Percentiles rank a stretch among this genome's conserved stretches.
Conservation (phyloP, 2,329 filamentous ascomycete species). For the Aureobasidium sp. region DNA sequence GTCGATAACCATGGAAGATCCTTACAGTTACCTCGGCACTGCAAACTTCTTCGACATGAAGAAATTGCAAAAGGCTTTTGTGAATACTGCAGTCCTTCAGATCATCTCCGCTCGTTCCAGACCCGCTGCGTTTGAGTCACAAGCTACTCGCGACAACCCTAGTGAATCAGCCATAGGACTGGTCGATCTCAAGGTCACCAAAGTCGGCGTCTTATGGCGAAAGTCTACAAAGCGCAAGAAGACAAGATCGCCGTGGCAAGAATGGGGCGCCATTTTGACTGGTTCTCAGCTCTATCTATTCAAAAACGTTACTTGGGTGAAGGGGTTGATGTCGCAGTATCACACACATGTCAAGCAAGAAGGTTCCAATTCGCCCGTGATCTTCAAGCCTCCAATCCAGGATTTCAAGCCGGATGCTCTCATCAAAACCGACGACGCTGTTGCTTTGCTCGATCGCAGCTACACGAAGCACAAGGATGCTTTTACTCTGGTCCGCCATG, state of each 20-base stretch:
- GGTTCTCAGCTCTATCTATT: slow-evolving; percentile 98
- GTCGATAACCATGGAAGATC: slow-evolving; percentile 86
- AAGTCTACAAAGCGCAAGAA: slow-evolving; percentile 95
- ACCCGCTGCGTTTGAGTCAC: slow-evolving; percentile 90
- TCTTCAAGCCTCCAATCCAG: slow-evolving; percentile 82
- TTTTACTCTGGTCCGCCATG: slow-evolving; percentile 82
- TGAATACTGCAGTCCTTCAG: slow-evolving; percentile 83
- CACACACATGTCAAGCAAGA: slow-evolving; percentile 74
- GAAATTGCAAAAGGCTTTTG: slow-evolving; percentile 80
- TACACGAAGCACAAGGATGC: slow-evolving; percentile 97
- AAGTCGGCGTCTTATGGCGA: slow-evolving; percentile 89
- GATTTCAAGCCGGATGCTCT: slow-evolving; percentile 91
- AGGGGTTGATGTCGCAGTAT: slow-evolving; percentile 80
- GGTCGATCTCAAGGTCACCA: slow-evolving; percentile 95
- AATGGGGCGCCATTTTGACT: slow-evolving; percentile 95
- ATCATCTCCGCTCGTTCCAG: slow-evolving; percentile 91
- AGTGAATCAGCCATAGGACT: slow-evolving; percentile 83
- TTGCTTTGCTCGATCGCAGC: slow-evolving; percentile 74
- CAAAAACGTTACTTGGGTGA: slow-evolving; percentile 86
- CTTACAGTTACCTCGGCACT: slow-evolving; percentile 80
- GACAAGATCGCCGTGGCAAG: slow-evolving; percentile 91
- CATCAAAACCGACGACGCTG: slow-evolving; percentile 88
- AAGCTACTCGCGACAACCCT: slow-evolving; percentile 76
- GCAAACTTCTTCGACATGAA: slow-evolving; percentile 68
- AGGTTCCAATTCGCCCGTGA: slow-evolving; percentile 66